phyloP scores from a whole-genome alignment of 306 rosid genomes.

The Ochetophila trinervis region DNA sequence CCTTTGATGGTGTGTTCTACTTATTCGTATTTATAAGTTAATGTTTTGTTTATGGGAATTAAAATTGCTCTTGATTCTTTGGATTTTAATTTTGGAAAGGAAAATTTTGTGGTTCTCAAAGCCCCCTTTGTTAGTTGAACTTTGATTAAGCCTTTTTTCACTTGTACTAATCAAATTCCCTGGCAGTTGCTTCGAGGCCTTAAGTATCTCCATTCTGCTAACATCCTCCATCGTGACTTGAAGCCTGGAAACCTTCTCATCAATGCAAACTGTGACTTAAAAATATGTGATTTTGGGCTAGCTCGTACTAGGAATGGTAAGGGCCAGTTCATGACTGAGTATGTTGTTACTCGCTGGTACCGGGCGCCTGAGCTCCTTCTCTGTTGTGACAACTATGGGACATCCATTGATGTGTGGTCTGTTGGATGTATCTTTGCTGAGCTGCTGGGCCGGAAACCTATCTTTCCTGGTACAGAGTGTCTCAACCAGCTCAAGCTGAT shows the following conservation, averaged over 20 bases:
- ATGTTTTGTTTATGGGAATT: neutral
- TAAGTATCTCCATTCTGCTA: conserved; percentile 91
- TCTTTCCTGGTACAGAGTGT: conserved; percentile 88
- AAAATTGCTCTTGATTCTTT: neutral
- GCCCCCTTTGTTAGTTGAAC: neutral
- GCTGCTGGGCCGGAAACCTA: conserved; percentile 80
- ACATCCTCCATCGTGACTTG: conserved; percentile 90
- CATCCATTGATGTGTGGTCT: conserved; percentile 95
- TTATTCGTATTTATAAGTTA: neutral
- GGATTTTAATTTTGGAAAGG: neutral
- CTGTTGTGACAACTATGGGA: conserved; percentile 88
- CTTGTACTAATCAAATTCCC: conserved; percentile 27
- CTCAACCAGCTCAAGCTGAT: conserved; percentile 84
- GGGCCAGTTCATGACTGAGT: conserved; percentile 94
- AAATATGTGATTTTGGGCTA: conserved; percentile 93
- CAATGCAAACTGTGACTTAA: conserved; percentile 89
- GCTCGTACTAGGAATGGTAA: conserved; percentile 77
- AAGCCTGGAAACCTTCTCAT: conserved; percentile 95
- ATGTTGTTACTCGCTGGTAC: conserved; percentile 96
- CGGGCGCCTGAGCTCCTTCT: conserved; percentile 94
- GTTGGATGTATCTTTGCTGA: conserved; percentile 94
- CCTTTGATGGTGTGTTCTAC: neutral
- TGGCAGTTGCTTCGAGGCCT: conserved; percentile 90
- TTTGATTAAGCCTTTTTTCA: conserved; percentile 21
- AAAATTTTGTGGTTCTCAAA: neutral